Evolutionary conservation across 2,329 filamentous ascomycete genomes (phyloP), one percentile per base, ranked within the genome.

Genomic region (Ampelomyces quisqualis): DNA sequence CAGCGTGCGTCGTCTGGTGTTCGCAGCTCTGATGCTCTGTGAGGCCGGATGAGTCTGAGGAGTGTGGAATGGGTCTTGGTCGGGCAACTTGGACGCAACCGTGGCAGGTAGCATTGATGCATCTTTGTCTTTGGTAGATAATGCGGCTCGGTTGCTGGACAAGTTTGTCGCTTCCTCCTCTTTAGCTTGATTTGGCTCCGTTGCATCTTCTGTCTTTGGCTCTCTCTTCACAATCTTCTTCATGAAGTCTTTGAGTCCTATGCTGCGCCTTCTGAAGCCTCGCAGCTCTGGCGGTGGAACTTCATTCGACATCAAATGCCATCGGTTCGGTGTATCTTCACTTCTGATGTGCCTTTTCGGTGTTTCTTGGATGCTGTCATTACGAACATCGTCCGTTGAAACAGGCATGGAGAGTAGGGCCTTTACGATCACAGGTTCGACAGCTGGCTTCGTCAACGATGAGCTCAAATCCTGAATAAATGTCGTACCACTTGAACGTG

Each of bases 401-500:
- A n/a, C 35, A 7, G 40, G 50, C 18, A 43, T 45, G 4, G 26
- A 26, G 19, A 38, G 43, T 10, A 43, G 28, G 8, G 40, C 17
- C 13, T 51, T 43, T 3, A 49, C 34, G 14, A 50, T 38, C 10
- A 48, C 36, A 5, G 33, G 36, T 30, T 53, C 51, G 21, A 55
- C 51, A 40, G 41, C 43, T 15, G 28, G 38, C 5, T 43, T 37
- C n/a, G 47, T 49, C 33, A 52, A 46, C 33, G 41, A 29, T 23
- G 51, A 41, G 14, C 43, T 60, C 23, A 43, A 31, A 38, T 61
- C 58, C 14, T 56, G 54, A 29, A 60, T 60, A 40, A 67, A 57
- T 8, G 64, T 67, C 19, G 61, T 57, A 33, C 55, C 57, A 42
- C 64, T 67, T 23, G 56, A 63, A 17, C 62, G 51, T 8, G 61